Evolutionary conservation across 306 rosid species (phyloP).

Genomic region (Luffa aegyptiaca): DNA sequence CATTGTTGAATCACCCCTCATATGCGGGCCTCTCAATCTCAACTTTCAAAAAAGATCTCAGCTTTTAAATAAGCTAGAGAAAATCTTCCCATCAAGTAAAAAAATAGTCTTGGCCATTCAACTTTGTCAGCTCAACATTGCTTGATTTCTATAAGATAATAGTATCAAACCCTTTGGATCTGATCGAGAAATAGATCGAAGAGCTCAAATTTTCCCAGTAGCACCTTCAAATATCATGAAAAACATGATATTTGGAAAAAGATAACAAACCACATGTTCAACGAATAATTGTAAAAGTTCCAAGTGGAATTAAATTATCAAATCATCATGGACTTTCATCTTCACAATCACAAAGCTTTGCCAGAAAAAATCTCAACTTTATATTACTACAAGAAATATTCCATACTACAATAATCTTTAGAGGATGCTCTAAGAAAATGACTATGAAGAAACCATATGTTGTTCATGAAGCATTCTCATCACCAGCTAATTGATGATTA

Average conservation of each 20-base stretch:
- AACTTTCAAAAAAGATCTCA: not conserved
- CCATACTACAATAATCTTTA: constrained; percentile 1
- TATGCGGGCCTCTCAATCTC: not conserved
- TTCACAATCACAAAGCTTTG: not conserved
- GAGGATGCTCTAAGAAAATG: constrained; percentile 1
- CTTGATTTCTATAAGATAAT: not conserved
- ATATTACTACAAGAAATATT: constrained; percentile 3
- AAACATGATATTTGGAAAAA: not conserved
- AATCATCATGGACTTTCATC: not conserved
- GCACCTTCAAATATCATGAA: not conserved
- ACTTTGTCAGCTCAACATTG: not conserved
- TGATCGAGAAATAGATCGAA: not conserved
- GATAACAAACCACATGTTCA: not conserved
- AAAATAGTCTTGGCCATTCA: not conserved
- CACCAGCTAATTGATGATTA: constrained; percentile 4
- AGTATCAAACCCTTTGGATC: not conserved
- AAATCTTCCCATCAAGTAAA: not conserved
- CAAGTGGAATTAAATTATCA: not conserved
- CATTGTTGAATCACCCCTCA: not conserved
- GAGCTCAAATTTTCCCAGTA: not conserved
- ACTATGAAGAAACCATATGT: not conserved
- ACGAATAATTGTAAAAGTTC: not conserved
- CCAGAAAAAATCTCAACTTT: not conserved
- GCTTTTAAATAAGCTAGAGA: not conserved
- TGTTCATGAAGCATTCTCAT: constrained; percentile 11